Conservation (phyloP, 805 yeast genomes). For the Sugiyamaella qingdaonensis region DNA sequence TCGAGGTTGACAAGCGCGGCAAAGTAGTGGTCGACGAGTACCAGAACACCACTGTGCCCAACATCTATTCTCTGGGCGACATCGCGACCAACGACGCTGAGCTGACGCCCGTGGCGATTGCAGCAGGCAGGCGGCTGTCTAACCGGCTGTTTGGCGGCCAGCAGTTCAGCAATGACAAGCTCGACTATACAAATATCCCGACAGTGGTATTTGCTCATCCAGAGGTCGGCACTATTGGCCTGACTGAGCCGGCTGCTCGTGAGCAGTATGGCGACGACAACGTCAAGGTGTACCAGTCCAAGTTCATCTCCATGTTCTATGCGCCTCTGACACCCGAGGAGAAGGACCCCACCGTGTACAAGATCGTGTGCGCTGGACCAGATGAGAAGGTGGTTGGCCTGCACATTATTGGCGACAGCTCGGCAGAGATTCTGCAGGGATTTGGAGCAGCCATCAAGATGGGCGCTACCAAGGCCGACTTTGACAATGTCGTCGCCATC, state of each 20-base stretch:
- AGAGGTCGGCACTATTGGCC: constrained; percentile 91
- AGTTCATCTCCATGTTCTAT: constrained; percentile 88
- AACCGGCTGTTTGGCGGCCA: constrained; percentile 88
- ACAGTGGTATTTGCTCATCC: constrained; percentile 98
- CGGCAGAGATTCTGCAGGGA: constrained; percentile 94
- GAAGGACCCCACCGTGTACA: constrained; percentile 85
- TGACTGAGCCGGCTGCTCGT: constrained; percentile 73
- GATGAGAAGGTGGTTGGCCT: constrained; percentile 94
- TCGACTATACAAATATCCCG: constrained; percentile 83
- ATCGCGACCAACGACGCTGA: constrained; percentile 82
- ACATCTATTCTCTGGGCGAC: constrained; percentile 87
- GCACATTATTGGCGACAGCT: constrained; percentile 86
- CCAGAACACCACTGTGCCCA: constrained; percentile 71
- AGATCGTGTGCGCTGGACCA: constrained; percentile 69
- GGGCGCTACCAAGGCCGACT: constrained; percentile 98
- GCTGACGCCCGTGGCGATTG: constrained; percentile 97
- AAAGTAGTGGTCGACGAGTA: constrained; percentile 80
- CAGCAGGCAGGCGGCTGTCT: constrained; percentile 92
- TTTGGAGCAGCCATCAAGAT: constrained; percentile 97
- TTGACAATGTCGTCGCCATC: constrained; percentile 94
- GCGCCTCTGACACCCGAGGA: constrained; percentile 65
- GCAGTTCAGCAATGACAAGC: constrained; percentile 64
- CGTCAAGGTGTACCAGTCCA: constrained; percentile 75
- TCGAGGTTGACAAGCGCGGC: constrained; percentile 53
- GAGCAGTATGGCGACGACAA: constrained; percentile 74